Evolutionary conservation across 2,329 filamentous ascomycete genomes (phyloP).

Genomic region (Clonostachys solani): DNA sequence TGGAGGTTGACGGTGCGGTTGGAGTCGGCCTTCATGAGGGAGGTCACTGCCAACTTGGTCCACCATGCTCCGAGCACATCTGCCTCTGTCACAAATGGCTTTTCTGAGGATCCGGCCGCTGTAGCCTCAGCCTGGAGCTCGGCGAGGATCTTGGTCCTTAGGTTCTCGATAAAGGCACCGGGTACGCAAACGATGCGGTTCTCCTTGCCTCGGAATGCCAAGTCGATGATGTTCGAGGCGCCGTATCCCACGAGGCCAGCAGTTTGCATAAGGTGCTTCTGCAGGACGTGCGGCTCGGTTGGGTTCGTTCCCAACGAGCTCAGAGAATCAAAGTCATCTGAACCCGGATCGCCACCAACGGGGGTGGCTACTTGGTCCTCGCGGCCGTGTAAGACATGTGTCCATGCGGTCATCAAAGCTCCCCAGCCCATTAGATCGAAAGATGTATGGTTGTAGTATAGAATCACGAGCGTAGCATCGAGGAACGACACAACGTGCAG

Average conservation of each 20-base stretch:
- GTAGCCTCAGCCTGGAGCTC: conserved; percentile 10
- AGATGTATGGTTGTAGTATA: conserved; percentile 32
- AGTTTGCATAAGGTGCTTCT: conserved; percentile 8
- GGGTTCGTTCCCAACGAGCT: conserved; percentile 10
- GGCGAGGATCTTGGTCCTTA: conserved; percentile 15
- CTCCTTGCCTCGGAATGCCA: conserved; percentile 16
- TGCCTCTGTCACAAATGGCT: conserved; percentile 26
- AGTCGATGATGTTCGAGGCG: conserved; percentile 14
- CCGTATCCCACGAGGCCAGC: conserved; percentile 13
- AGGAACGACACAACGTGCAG: conserved; percentile 35
- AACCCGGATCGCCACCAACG: conserved; percentile 3
- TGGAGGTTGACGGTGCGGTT: conserved; percentile 18
- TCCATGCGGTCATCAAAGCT: conserved; percentile 31
- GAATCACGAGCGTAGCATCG: conserved; percentile 31
- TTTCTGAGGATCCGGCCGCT: conserved; percentile 1
- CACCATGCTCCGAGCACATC: conserved; percentile 32
- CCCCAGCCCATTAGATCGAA: conserved; percentile 31
- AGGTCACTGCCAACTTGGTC: conserved; percentile 17
- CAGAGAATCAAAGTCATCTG: conserved; percentile 18
- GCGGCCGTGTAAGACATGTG: conserved; percentile 22
- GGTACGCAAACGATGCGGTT: conserved; percentile 29
- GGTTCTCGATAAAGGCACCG: conserved; percentile 9
- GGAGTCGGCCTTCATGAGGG: conserved; percentile 10
- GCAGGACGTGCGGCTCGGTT: conserved; percentile 13
- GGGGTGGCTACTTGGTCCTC: conserved; percentile 20